phyloP scores from a whole-genome alignment of 441 rosid species.

The Brassica balearica region DNA sequence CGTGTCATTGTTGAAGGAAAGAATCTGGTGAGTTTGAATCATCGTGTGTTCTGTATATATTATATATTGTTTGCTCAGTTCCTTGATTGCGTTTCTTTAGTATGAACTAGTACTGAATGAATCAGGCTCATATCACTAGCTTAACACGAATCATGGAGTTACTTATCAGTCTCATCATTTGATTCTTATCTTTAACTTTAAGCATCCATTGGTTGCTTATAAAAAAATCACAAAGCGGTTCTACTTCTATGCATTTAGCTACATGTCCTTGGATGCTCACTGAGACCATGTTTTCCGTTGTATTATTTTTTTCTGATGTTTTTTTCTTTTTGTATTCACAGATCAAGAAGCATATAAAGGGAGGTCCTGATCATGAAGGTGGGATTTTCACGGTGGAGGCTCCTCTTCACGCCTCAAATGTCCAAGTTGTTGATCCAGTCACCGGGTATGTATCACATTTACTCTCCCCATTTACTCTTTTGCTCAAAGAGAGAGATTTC shows the following conservation, averaged over 20 bases:
- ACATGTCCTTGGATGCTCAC: background rate
- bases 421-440: conserved; percentile 91
- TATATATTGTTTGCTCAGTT: background rate
- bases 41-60: conserved; percentile 21
- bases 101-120: conserved; percentile 2
- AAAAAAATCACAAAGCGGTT: background rate
- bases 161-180: conserved; percentile 1
- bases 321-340: conserved; percentile 32
- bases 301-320: background rate
- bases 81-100: conserved; percentile 5
- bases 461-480: background rate
- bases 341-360: conserved; percentile 95
- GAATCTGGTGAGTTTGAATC: conserved; percentile 59
- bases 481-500: background rate
- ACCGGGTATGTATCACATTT: conserved; percentile 61
- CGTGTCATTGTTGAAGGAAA: conserved; percentile 90
- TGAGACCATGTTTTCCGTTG: background rate
- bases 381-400: conserved; percentile 96
- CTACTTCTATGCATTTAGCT: background rate
- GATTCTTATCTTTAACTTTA: background rate
- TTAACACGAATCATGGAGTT: background rate
- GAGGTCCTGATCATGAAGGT: conserved; percentile 90
- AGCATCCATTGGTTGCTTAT: background rate
- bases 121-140: background rate
- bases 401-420: conserved; percentile 92